Percentiles rank a stretch among this genome's conserved stretches.
These are phyloP conservation scores for Paracoccidioides lutzii DNA, from an alignment of 2,329 filamentous ascomycete species.

Conservation along the genomic window DNA sequence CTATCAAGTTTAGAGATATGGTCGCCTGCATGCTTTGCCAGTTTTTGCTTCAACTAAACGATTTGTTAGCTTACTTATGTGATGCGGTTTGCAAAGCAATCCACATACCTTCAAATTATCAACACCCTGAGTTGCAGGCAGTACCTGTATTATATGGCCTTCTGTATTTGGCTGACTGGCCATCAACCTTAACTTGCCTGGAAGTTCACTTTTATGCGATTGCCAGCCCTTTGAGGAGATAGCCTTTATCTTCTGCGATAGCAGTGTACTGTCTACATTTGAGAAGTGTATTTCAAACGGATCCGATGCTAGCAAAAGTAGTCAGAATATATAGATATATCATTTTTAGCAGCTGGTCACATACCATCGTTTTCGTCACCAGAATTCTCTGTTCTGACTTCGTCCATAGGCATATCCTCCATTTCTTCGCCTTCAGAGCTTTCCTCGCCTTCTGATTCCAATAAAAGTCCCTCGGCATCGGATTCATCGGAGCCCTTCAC, in stretches of 20 bases:
- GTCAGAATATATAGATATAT: background rate
- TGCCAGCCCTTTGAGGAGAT: constrained; percentile 39
- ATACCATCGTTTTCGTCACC: constrained; percentile 24
- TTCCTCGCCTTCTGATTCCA: constrained; percentile 20
- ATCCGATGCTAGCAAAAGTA: constrained; percentile 36
- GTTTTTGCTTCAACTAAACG: constrained; percentile 53
- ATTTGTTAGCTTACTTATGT: constrained; percentile 22
- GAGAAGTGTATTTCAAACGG: constrained; percentile 75
- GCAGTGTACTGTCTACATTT: constrained; percentile 47
- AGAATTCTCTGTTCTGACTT: constrained; percentile 6
- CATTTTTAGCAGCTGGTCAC: background rate
- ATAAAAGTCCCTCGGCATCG: constrained; percentile 28
- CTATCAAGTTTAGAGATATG: constrained; percentile 46
- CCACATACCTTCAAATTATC: constrained; percentile 25
- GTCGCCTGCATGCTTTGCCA: constrained; percentile 43
- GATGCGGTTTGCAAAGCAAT: too few relatives aligned
- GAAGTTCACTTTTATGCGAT: constrained; percentile 26
- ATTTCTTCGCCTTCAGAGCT: constrained; percentile 38
- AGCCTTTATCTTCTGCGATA: constrained; percentile 40
- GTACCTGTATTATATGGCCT: constrained; percentile 15
- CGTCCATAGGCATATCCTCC: constrained; percentile 20
- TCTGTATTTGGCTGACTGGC: constrained; percentile 20
- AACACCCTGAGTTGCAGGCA: constrained; percentile 21
- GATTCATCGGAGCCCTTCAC: constrained; percentile 19
- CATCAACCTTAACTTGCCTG: constrained; percentile 21